Base-by-base conservation (phyloP, 805 yeast genomes). In the Metschnikowia similis region DNA sequence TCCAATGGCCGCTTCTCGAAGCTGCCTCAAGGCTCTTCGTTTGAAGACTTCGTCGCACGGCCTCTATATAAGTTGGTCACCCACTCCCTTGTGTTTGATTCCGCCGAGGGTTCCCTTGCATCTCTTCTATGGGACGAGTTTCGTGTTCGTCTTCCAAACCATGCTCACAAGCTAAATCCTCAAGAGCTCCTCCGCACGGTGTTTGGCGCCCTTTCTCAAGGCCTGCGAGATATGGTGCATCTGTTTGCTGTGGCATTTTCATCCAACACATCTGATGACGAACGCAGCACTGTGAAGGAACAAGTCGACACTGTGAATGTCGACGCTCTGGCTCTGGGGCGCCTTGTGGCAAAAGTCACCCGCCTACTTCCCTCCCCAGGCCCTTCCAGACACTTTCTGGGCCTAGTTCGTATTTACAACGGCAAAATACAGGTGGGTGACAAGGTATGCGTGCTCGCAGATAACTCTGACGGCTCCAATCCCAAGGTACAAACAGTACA, bases 11-110 rank as follows among this genome's bases (percentile, higher is more conserved):
- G 69, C 47, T 84, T 89, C 56, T 60, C 75, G 0, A 63, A 63
- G 43, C 66, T 48, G 48, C 40, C 42, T 62, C 51, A 29, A 51
- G 32, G 48, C 30, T 37, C 81, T 47, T 63, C 89, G 1, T 87
- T 92, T 64, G 76, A 78, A 6, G 71, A 75, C 41, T 85, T 89
- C 57, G 75, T 94, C 7, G 67, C 90, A 8, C 82, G 81, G 27
- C 99, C 98, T 2, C 59, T 92, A 10, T 92, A 90, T 69, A 91
- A 92, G 62, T 62, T 91, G 8, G 67, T 84, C 35, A 74, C 89
- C 0, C 75, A 80, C 45, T 73, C 87, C 0, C 60, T 92, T 9
- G 74, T 89, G 0, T 72, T 77, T 34, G 77, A 78, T 14, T 66
- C 79, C 2, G 63, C 66, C 4, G 59, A 57, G 3, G 48, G 53